A percentile compares a stretch with the other conserved stretches of the same genome.
Evolutionary conservation across 192 early-diverging fungal genomes (phyloP).

Genomic region (Gamsiella multidivaricata): DNA sequence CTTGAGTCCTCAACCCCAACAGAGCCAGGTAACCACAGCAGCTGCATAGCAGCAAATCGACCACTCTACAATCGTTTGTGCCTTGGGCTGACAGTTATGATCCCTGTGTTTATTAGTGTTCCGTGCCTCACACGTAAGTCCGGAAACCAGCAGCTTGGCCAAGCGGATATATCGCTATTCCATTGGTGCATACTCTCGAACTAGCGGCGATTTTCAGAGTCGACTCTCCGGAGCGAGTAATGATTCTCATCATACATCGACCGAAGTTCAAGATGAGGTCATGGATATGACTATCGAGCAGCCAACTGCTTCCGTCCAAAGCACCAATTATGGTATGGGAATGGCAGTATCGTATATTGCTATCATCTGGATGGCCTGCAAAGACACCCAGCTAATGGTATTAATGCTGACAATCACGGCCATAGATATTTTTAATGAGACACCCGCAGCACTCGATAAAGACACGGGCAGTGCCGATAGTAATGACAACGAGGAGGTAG

Average conservation of each 20-base stretch:
- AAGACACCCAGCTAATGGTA: no score
- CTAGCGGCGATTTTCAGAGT: slow-evolving; percentile 4
- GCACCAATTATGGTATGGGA: slow-evolving; percentile 3
- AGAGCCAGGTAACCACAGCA: slow-evolving; percentile 34
- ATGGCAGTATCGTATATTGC: neutral
- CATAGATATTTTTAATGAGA: slow-evolving; percentile 2
- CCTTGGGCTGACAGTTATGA: neutral
- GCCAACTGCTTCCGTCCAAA: slow-evolving; percentile 2
- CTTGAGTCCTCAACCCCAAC: slow-evolving; percentile 14
- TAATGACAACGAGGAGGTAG: neutral
- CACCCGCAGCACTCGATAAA: neutral
- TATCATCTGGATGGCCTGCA: neutral
- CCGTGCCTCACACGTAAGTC: slow-evolving; percentile 36
- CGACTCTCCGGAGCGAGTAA: neutral
- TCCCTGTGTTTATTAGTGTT: no score
- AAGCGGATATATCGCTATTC: slow-evolving; percentile 43
- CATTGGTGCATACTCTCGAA: slow-evolving; percentile 13
- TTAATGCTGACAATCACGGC: neutral
- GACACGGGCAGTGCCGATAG: neutral
- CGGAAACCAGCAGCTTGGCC: slow-evolving; percentile 38
- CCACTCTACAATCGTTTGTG: no score
- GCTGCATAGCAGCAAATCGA: no score
- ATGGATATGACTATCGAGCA: slow-evolving; percentile 5
- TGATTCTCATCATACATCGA: neutral
- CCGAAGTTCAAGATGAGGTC: slow-evolving; percentile 8